Percentiles rank a stretch among this genome's conserved stretches.
phyloP scores from a whole-genome alignment of 345 rosid species.

The Theobroma cacao region DNA sequence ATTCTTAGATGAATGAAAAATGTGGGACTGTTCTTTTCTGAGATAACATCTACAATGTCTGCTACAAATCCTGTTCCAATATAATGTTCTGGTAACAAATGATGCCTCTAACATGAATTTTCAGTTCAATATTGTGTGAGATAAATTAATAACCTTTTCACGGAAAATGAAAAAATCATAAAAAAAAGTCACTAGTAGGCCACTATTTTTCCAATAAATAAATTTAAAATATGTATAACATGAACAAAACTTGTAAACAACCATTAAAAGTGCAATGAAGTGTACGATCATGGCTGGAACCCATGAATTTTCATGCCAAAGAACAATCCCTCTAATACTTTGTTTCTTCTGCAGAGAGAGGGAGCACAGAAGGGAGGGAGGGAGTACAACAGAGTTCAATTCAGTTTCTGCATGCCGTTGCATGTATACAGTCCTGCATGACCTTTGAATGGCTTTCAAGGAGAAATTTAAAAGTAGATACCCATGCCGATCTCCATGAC shows the following conservation, averaged over 20 bases:
- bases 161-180: not conserved
- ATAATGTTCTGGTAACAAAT: not conserved
- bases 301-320: not conserved
- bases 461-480: no score
- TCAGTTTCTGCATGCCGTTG: no score
- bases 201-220: not conserved
- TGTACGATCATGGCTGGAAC: not conserved
- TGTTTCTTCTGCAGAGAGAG: not conserved
- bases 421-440: no score
- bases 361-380: no score
- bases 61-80: not conserved
- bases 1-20: not conserved
- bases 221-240: not conserved
- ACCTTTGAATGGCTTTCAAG: no score
- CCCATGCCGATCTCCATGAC: no score
- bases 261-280: not conserved
- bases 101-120: not conserved
- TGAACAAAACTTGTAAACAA: not conserved
- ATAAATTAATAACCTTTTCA: not conserved
- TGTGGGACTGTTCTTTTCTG: not conserved
- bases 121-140: not conserved
- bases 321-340: not conserved
- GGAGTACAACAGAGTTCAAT: no score
- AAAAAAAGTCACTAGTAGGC: not conserved
- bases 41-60: not conserved